phyloP scores from a whole-genome alignment of 306 rosid genomes.

The Sechiopsis laciniata region DNA sequence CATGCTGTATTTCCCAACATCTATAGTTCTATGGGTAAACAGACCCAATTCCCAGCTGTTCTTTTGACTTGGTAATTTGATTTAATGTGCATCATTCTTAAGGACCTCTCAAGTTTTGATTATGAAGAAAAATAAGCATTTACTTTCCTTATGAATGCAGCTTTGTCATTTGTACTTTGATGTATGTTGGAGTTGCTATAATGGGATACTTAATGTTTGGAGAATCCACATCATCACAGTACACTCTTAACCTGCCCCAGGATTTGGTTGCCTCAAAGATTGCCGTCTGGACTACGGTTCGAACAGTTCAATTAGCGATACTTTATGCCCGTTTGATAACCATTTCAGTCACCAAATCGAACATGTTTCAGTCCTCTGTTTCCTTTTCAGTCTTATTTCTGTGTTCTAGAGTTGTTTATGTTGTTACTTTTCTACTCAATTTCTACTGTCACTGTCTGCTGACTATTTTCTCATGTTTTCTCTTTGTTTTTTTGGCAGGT shows the following conservation, averaged over 20 bases:
- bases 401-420: too few relatives aligned
- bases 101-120: not conserved
- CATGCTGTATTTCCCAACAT: conserved; percentile 96
- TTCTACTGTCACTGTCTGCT: not conserved
- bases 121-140: too few relatives aligned
- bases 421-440: not conserved
- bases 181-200: conserved; percentile 81
- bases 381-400: too few relatives aligned
- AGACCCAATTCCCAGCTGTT: conserved; percentile 58
- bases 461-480: conserved; percentile 4
- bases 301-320: not conserved
- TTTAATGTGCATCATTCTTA: not conserved
- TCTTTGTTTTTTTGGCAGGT: conserved; percentile 59
- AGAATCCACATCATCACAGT: conserved; percentile 66
- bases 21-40: conserved; percentile 80
- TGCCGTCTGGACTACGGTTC: conserved; percentile 97
- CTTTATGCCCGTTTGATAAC: too few relatives aligned
- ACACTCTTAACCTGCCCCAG: conserved; percentile 89
- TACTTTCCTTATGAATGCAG: conserved; percentile 28
- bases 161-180: conserved; percentile 57
- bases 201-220: conserved; percentile 98
- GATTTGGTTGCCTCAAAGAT: conserved; percentile 78
- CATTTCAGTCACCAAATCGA: too few relatives aligned
- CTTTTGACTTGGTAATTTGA: conserved; percentile 65
- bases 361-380: too few relatives aligned